phyloP scores from a whole-genome alignment of 441 rosid species.

The Theobroma grandiflorum region DNA sequence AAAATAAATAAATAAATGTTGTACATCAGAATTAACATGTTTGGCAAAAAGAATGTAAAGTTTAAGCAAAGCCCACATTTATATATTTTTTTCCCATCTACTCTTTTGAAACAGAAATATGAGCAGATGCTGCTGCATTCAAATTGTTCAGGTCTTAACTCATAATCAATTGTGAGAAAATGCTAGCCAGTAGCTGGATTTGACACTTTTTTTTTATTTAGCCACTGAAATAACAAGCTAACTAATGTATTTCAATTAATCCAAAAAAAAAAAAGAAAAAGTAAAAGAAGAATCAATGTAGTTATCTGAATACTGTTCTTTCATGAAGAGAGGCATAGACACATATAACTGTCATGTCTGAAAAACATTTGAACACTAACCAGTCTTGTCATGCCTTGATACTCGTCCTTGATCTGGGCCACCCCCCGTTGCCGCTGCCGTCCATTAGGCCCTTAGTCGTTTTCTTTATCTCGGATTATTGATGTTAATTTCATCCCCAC shows the following conservation, averaged over 20 bases:
- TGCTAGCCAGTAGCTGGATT: neutral
- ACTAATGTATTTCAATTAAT: conserved; percentile 9
- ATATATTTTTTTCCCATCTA: neutral
- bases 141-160: neutral
- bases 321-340: neutral
- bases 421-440: neutral
- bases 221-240: conserved; percentile 5
- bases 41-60: neutral
- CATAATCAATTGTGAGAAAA: neutral
- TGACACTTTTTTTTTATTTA: neutral
- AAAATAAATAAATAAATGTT: no score
- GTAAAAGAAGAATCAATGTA: neutral
- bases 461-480: no score
- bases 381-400: conserved; percentile 25
- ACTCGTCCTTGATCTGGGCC: conserved; percentile 21
- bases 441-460: no score
- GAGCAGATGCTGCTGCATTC: neutral
- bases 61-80: neutral
- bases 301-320: neutral
- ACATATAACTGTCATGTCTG: conserved; percentile 4
- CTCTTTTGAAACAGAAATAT: neutral
- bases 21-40: no score
- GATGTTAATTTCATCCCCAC: no score
- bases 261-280: no score
- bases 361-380: conserved; percentile 8